These are phyloP conservation scores for Fusarium nematophilum DNA, from an alignment of 2,329 filamentous ascomycete species.

Conservation along the genomic window DNA sequence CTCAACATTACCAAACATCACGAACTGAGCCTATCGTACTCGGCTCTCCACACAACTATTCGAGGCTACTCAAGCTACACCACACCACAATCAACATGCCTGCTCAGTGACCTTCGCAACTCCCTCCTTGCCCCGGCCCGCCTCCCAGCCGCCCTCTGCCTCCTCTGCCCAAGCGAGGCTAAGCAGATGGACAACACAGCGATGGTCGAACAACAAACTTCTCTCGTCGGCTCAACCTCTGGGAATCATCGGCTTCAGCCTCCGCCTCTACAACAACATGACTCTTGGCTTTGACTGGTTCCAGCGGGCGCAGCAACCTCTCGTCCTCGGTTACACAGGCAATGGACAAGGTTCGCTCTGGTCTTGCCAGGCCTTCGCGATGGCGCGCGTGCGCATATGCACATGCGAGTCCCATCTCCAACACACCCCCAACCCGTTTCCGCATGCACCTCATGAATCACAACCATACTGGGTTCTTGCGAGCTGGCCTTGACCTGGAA, in stretches of 20 bases:
- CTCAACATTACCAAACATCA: conserved; percentile 16
- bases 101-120: conserved; percentile 71
- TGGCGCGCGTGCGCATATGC: conserved; percentile 39
- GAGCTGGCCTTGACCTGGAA: conserved; percentile 26
- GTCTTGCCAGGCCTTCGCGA: conserved; percentile 25
- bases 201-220: conserved; percentile 12
- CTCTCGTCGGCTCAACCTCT: conserved; percentile 19
- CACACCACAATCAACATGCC: conserved; percentile 57
- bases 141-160: conserved; percentile 73
- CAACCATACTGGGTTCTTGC: conserved; percentile 18
- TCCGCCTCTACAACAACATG: neutral
- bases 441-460: conserved; percentile 39
- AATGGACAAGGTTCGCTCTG: conserved; percentile 33
- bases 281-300: conserved; percentile 19
- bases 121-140: conserved; percentile 75
- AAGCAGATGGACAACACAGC: conserved; percentile 43
- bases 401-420: conserved; percentile 30
- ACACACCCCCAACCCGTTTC: conserved; percentile 36
- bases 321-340: conserved; percentile 34
- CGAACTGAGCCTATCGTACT: conserved; percentile 38
- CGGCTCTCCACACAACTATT: conserved; percentile 35
- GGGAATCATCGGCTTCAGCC: conserved; percentile 18
- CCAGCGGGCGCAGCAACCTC: neutral
- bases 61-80: conserved; percentile 27
- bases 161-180: conserved; percentile 71